Evolutionary conservation across 768 basidiomycete species (phyloP), one percentile per base, ranked within the genome.

Genomic region (Mycena galopus): DNA sequence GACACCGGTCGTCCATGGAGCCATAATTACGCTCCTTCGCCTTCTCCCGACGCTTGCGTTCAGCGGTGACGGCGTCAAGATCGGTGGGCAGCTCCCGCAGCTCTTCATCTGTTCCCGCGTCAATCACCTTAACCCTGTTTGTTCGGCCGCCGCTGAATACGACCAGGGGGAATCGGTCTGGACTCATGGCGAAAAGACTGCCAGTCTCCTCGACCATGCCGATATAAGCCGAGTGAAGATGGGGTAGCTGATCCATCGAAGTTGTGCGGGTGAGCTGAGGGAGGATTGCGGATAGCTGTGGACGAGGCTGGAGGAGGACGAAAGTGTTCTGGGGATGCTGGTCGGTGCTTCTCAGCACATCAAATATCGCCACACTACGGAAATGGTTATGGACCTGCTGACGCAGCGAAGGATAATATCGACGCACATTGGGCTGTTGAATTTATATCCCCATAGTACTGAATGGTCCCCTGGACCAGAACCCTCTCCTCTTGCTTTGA

Each of bases 101-200:
- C 37, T n/a, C 60, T 2, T 39, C 53, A 74, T 12, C 75, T 65
- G 7, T n/a, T 51, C 53, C 68, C 69, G 29, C 33, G 17, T 69
- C 67, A 65, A 67, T 71, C 50, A 19, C 39, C 64, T 51, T 65
- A 30, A 70, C 74, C 14, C 23, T 66, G 58, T 23, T 78, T 79
- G 35, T 83, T 83, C 27, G 79, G 14, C 74, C 71, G 5, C 82
- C 81, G 3, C 90, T 87, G 76, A 95, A 94, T 6, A 89, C 90
- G 70, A 97, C 93, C 12, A 98, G 86, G 0, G 97, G 97, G 78
- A 89, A 98, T 10, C 88, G 88, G 14, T 88, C 86, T 0, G 94
- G 92, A 73, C 93, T 94, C 90, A 98, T 93, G 23, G 94, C 96
- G 76, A 91, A 97, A 2, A 98, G 85, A 50, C 93, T 93, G 3